These are phyloP conservation scores for Colletotrichum falcatum DNA, from an alignment of 2,329 filamentous ascomycete genomes.

Conservation along the genomic window DNA sequence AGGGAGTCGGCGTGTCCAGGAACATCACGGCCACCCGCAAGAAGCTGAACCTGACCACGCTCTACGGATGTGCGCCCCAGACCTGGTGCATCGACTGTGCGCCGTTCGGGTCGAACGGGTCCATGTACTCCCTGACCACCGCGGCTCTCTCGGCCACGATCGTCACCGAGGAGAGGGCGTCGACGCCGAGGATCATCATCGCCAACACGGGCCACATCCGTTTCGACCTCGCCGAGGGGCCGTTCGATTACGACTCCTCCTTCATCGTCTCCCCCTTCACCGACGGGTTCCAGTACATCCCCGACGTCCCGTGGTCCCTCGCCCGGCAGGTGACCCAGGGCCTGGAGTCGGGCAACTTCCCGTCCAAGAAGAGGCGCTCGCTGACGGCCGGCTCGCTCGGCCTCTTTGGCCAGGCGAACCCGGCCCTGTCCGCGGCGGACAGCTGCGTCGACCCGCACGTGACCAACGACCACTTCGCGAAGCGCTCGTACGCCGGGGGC, in stretches of 20 bases:
- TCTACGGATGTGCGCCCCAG: slow-evolving; percentile 71
- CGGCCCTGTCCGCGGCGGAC: slow-evolving; percentile 7
- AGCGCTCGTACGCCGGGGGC: slow-evolving; percentile 16
- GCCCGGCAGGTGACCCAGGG: slow-evolving; percentile 13
- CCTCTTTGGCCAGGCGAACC: not conserved
- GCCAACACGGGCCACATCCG: slow-evolving; percentile 71
- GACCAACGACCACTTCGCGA: slow-evolving; percentile 28
- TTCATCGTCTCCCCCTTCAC: slow-evolving; percentile 69
- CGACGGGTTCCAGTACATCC: slow-evolving; percentile 65
- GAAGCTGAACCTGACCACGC: slow-evolving; percentile 64
- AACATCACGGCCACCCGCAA: slow-evolving; percentile 64
- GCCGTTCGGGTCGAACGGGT: slow-evolving; percentile 55
- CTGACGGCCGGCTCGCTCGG: not conserved
- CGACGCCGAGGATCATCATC: slow-evolving; percentile 63
- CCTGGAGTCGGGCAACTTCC: slow-evolving; percentile 15
- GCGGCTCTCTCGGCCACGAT: slow-evolving; percentile 50
- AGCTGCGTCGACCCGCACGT: slow-evolving; percentile 27
- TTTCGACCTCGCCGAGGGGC: slow-evolving; percentile 72
- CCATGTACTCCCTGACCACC: slow-evolving; percentile 15
- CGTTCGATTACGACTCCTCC: slow-evolving; percentile 66
- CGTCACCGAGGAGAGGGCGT: slow-evolving; percentile 60
- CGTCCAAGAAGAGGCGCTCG: slow-evolving; percentile 17
- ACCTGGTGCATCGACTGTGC: slow-evolving; percentile 70
- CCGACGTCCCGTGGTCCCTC: slow-evolving; percentile 60
- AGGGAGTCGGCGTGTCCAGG: slow-evolving; percentile 58